These are phyloP conservation scores for Capsicum pubescens DNA, from an alignment of 257 asterid species.

Conservation along the genomic window DNA sequence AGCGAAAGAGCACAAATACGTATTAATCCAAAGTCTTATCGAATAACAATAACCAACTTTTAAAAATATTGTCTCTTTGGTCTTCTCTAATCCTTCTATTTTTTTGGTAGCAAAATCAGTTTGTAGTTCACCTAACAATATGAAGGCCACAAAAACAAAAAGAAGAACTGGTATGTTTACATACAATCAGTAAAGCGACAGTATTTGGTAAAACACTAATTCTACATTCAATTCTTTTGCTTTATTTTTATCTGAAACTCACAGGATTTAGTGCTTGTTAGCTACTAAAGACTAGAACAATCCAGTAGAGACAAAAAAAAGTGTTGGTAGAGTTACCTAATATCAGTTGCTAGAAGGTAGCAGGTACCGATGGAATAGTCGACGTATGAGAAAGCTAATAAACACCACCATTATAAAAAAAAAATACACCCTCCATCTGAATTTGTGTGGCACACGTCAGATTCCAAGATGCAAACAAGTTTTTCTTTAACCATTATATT, in stretches of 20 bases:
- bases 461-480: too few species aligned
- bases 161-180: neutral
- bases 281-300: neutral
- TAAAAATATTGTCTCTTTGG: constrained; percentile 1
- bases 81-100: neutral
- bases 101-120: neutral
- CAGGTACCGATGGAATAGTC: neutral
- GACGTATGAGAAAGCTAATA: neutral
- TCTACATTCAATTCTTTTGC: neutral
- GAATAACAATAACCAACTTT: neutral
- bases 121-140: neutral
- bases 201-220: neutral
- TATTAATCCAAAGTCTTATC: neutral
- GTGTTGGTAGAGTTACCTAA: neutral
- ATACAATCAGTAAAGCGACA: neutral
- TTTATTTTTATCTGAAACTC: neutral
- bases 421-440: too few species aligned
- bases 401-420: neutral
- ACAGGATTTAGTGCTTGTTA: neutral
- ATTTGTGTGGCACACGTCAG: too few species aligned
- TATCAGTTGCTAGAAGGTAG: neutral
- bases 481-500: too few species aligned
- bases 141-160: neutral
- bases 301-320: neutral
- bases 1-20: neutral